phyloP scores from a whole-genome alignment of 176 grass and related monocot species.

The Zizania latifolia region DNA sequence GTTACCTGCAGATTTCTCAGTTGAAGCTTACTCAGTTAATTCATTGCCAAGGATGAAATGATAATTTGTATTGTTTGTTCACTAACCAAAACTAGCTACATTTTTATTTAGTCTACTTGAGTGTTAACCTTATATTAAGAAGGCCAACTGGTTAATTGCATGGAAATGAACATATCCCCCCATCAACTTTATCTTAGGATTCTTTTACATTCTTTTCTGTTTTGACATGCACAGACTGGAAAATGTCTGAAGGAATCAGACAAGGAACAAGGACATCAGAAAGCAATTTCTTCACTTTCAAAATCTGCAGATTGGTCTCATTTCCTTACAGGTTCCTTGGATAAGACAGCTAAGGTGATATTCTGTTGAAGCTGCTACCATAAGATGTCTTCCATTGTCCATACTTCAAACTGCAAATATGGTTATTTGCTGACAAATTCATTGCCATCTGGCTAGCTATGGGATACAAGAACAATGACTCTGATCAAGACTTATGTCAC shows the following conservation, averaged over 20 bases:
- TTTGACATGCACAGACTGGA: slow-evolving; percentile 50
- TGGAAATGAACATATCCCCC: background rate
- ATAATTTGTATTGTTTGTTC: background rate
- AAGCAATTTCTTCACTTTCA: slow-evolving; percentile 61
- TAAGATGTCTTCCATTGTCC: background rate
- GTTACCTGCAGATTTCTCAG: background rate
- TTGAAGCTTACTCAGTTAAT: background rate
- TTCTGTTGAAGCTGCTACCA: background rate
- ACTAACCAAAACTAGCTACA: background rate
- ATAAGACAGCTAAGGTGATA: slow-evolving; percentile 85
- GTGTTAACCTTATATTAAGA: background rate
- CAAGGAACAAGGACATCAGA: slow-evolving; percentile 67
- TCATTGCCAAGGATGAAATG: background rate
- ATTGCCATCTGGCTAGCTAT: slow-evolving; percentile 43
- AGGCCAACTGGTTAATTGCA: background rate
- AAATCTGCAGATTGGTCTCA: slow-evolving; percentile 66
- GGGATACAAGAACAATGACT: slow-evolving; percentile 71
- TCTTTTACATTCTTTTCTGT: slow-evolving; percentile 13
- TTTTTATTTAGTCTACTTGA: no score
- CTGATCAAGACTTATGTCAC: slow-evolving; percentile 75
- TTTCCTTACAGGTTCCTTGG: slow-evolving; percentile 69
- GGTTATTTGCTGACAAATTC: background rate
- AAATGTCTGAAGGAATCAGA: slow-evolving; percentile 67
- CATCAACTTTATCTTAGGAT: background rate
- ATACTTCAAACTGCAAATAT: background rate